A percentile compares a stretch with the other conserved stretches of the same genome.
These are phyloP conservation scores for Clitopilus passeckerianus DNA, from an alignment of 768 basidiomycete genomes.

Conservation along the genomic window DNA sequence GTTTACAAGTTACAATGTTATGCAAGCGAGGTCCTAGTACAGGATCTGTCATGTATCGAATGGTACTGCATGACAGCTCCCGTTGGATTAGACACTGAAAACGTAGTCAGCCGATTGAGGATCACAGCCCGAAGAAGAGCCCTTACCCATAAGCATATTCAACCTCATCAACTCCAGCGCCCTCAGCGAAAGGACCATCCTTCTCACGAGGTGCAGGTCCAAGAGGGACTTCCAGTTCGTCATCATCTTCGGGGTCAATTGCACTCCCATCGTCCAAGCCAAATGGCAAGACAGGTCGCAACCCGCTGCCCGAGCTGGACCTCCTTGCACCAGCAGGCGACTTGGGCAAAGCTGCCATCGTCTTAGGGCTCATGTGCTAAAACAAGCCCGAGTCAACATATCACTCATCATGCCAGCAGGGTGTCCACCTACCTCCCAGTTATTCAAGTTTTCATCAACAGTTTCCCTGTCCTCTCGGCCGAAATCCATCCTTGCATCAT, in stretches of 20 bases:
- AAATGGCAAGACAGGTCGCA: conserved; percentile 74
- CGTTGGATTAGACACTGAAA: too few relatives aligned
- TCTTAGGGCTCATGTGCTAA: conserved; percentile 95
- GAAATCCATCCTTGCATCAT: conserved; percentile 64
- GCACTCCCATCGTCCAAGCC: conserved; percentile 76
- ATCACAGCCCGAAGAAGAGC: too few relatives aligned
- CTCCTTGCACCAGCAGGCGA: conserved; percentile 81
- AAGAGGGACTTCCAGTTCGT: conserved; percentile 67
- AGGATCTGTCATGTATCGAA: too few relatives aligned
- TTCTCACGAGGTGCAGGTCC: conserved; percentile 76
- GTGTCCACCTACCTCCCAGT: conserved; percentile 79
- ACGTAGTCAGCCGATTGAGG: too few relatives aligned
- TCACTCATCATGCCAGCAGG: not conserved
- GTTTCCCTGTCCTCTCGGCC: conserved; percentile 59
- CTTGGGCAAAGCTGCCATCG: conserved; percentile 89
- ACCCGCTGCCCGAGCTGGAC: conserved; percentile 77
- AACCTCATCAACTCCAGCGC: conserved; percentile 85
- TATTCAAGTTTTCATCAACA: conserved; percentile 81
- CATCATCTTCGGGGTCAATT: conserved; percentile 67
- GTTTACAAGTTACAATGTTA: too few relatives aligned
- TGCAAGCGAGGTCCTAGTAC: too few relatives aligned
- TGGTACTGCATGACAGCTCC: too few relatives aligned
- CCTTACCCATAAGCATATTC: conserved; percentile 83
- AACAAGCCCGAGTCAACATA: conserved; percentile 1
- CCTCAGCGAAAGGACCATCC: conserved; percentile 68